Evolutionary conservation across 306 rosid species (phyloP).

Genomic region (Corylus americana): DNA sequence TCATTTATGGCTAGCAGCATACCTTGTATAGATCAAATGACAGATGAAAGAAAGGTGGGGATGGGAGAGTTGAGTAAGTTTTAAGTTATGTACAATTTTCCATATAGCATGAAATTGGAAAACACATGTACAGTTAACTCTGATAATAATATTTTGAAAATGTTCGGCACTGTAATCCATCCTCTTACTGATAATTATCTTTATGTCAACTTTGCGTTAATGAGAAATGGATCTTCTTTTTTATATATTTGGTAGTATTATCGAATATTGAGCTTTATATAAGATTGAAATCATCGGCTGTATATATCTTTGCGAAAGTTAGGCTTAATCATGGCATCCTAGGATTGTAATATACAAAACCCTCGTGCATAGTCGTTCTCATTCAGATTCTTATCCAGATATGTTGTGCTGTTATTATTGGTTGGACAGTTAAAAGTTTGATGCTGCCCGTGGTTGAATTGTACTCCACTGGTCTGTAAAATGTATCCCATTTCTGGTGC

Average conservation of each 20-base stretch:
- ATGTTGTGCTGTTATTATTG: neutral
- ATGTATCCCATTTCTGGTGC: neutral
- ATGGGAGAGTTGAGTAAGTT: constrained; percentile 14
- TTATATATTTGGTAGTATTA: neutral
- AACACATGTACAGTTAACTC: constrained; percentile 2
- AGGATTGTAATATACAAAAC: neutral
- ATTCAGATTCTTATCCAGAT: neutral
- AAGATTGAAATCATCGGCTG: neutral
- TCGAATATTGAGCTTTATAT: neutral
- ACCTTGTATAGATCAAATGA: constrained; percentile 31
- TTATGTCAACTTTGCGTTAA: neutral
- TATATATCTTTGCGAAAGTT: neutral
- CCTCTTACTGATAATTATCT: neutral
- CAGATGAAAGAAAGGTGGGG: constrained; percentile 18
- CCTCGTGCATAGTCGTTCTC: neutral
- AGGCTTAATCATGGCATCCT: neutral
- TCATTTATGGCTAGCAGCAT: constrained; percentile 1
- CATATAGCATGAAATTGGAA: constrained; percentile 12
- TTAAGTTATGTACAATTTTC: constrained; percentile 24
- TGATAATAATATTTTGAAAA: neutral
- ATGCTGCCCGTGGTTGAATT: neutral
- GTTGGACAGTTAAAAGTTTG: neutral
- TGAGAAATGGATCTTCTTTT: neutral
- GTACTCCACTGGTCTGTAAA: neutral
- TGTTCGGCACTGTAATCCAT: neutral